These are phyloP conservation scores for Boletus subcaerulescens DNA, from an alignment of 768 basidiomycete genomes.

Conservation along the genomic window DNA sequence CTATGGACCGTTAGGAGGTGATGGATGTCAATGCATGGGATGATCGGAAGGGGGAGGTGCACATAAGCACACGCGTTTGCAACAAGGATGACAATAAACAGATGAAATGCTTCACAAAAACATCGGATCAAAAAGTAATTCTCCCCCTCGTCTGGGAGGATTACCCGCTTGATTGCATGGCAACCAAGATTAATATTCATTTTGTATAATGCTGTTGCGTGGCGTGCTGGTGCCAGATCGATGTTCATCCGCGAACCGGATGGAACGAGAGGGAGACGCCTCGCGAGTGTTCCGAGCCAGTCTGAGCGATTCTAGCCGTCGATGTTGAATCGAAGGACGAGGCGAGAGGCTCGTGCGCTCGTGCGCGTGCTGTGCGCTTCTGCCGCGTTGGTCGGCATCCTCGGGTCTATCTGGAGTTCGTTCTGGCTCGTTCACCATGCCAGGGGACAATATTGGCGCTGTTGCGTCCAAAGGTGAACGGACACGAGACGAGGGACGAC, in stretches of 20 bases:
- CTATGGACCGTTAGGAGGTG: not conserved
- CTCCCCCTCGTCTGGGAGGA: constrained; percentile 1
- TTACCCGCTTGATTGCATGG: not conserved
- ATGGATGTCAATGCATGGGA: not conserved
- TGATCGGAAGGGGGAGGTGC: not conserved
- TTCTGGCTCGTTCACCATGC: constrained; percentile 3
- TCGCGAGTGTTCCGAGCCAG: constrained; percentile 31
- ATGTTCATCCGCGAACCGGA: constrained; percentile 44
- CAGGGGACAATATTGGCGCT: not conserved
- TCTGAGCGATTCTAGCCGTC: constrained; percentile 30
- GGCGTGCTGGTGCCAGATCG: constrained; percentile 21
- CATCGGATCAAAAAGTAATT: constrained; percentile 7
- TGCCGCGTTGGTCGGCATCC: constrained; percentile 21
- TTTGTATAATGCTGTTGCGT: constrained; percentile 16
- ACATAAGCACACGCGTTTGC: not conserved
- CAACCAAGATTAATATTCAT: constrained; percentile 13
- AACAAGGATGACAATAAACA: not conserved
- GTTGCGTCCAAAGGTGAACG: not conserved
- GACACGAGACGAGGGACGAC: not conserved
- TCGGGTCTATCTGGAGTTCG: constrained; percentile 2
- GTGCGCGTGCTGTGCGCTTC: constrained; percentile 15
- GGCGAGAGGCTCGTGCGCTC: constrained; percentile 12
- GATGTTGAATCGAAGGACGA: constrained; percentile 26
- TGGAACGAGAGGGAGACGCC: constrained; percentile 45
- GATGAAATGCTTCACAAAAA: not conserved